Evolutionary conservation across 768 basidiomycete species (phyloP).

Genomic region (Russula sp.): DNA sequence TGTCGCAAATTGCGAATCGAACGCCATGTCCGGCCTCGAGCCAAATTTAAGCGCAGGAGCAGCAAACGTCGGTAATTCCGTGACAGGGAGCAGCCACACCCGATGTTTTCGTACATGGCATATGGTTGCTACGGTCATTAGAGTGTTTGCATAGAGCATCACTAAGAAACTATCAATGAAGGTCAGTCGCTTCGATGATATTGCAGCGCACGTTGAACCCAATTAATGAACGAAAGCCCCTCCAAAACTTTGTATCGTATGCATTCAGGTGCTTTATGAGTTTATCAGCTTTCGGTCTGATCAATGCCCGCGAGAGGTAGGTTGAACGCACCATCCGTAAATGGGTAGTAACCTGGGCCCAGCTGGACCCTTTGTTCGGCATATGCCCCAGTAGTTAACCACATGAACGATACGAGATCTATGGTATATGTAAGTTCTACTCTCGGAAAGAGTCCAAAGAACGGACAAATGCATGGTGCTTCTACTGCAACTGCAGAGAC

Average conservation of each 20-base stretch:
- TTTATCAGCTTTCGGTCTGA: not conserved
- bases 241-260: slow-evolving; percentile 1
- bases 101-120: slow-evolving; percentile 13
- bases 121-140: slow-evolving; percentile 18
- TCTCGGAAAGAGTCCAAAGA: not conserved
- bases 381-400: slow-evolving; percentile 8
- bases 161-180: slow-evolving; percentile 1
- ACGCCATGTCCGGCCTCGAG: not conserved
- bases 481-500: slow-evolving; percentile 11
- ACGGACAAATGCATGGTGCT: slow-evolving; percentile 10
- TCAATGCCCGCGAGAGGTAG: not conserved
- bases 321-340: not conserved
- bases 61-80: slow-evolving; percentile 10
- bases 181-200: not conserved
- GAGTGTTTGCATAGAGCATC: slow-evolving; percentile 18
- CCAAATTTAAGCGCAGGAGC: slow-evolving; percentile 13
- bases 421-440: not conserved
- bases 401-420: slow-evolving; percentile 11
- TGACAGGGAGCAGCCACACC: slow-evolving; percentile 5
- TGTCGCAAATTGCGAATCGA: not conserved
- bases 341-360: not conserved
- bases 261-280: not conserved
- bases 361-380: not conserved
- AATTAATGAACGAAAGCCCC: slow-evolving; percentile 12
- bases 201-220: slow-evolving; percentile 12